Conservation (phyloP, 2,329 filamentous ascomycete species). For the Blastomyces gilchristii region DNA sequence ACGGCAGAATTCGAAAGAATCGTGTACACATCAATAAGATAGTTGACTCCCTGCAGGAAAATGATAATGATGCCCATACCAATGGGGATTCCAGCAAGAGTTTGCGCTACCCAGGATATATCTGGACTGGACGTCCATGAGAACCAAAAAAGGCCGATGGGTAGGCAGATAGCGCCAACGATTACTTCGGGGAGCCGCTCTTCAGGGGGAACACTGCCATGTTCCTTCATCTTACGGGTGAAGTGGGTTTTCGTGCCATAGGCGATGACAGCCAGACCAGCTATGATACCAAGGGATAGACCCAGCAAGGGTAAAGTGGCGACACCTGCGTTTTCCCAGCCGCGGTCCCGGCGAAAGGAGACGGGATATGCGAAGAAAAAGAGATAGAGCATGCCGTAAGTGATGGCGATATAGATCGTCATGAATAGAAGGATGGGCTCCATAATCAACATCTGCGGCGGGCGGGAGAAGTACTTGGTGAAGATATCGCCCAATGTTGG, state of each 20-base stretch:
- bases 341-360: slow-evolving; percentile 34
- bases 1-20: slow-evolving; percentile 33
- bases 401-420: slow-evolving; percentile 35
- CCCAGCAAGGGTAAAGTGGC: slow-evolving; percentile 39
- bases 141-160: slow-evolving; percentile 40
- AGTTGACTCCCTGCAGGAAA: slow-evolving; percentile 37
- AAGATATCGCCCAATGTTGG: slow-evolving; percentile 32
- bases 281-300: slow-evolving; percentile 37
- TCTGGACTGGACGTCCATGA: slow-evolving; percentile 36
- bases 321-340: slow-evolving; percentile 32
- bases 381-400: slow-evolving; percentile 28
- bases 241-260: slow-evolving; percentile 34
- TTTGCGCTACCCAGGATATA: slow-evolving; percentile 38
- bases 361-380: slow-evolving; percentile 35
- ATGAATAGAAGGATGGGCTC: slow-evolving; percentile 42
- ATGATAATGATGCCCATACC: slow-evolving; percentile 37
- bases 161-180: slow-evolving; percentile 33
- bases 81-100: slow-evolving; percentile 34
- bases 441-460: slow-evolving; percentile 38
- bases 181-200: slow-evolving; percentile 39
- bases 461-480: slow-evolving; percentile 37
- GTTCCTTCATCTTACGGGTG: slow-evolving; percentile 31
- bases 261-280: slow-evolving; percentile 29
- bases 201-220: slow-evolving; percentile 30
- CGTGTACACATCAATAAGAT: slow-evolving; percentile 35